Percentiles rank a stretch among this genome's conserved stretches.
Evolutionary conservation across 176 grass and related monocot species (phyloP).

Genomic region (Triticum urartu): DNA sequence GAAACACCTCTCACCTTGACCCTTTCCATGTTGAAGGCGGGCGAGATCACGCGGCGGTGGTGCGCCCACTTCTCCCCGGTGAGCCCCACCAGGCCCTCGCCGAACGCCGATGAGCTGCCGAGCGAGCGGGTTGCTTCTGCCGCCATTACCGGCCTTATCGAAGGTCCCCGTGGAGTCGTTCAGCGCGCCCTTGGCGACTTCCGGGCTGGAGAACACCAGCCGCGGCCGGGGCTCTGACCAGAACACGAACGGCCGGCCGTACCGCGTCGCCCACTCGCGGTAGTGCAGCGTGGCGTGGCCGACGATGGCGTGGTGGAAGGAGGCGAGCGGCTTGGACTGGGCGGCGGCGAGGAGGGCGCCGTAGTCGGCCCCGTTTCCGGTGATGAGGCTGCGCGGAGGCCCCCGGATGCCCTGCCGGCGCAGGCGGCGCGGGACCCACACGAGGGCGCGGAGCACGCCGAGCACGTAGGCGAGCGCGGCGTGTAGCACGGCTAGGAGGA

Average conservation of each 20-base stretch:
- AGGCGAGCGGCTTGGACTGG: conserved; percentile 13
- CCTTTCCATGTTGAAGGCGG: conserved; percentile 86
- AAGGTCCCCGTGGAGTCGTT: conserved; percentile 51
- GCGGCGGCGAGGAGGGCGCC: conserved; percentile 16
- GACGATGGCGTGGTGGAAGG: conserved; percentile 52
- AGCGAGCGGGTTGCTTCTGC: conserved; percentile 41
- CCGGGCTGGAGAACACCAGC: conserved; percentile 57
- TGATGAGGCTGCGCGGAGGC: conserved; percentile 43
- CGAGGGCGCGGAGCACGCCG: conserved; percentile 17
- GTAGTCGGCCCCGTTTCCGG: conserved; percentile 49
- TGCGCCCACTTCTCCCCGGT: conserved; percentile 55
- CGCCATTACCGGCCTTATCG: neutral
- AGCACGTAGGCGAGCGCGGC: conserved; percentile 20
- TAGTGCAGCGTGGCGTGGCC: conserved; percentile 55
- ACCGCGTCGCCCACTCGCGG: conserved; percentile 49
- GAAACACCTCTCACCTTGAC: conserved; percentile 45
- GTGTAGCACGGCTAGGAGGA: conserved; percentile 18
- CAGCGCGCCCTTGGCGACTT: conserved; percentile 47
- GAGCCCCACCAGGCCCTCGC: conserved; percentile 60
- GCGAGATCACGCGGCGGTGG: conserved; percentile 62
- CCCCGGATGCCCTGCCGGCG: conserved; percentile 53
- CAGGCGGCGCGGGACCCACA: conserved; percentile 54
- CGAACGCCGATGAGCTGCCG: conserved; percentile 67
- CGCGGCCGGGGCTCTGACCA: conserved; percentile 60
- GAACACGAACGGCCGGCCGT: conserved; percentile 58